These are phyloP conservation scores for Aspergillus sclerotiicarbonarius DNA, from an alignment of 495 filamentous ascomycete genomes.

Conservation along the genomic window DNA sequence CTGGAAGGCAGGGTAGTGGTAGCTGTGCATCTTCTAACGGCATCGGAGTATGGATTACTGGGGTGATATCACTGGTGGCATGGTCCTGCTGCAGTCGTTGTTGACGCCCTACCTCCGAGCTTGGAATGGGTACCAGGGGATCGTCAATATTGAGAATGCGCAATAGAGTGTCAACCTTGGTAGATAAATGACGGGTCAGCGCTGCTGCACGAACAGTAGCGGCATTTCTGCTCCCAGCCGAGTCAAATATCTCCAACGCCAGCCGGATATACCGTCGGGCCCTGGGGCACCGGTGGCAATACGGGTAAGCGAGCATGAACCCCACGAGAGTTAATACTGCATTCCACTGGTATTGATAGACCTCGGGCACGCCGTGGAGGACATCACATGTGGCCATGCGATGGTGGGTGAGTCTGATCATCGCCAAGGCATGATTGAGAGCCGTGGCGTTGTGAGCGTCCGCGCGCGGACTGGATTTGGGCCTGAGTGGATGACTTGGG, in stretches of 20 bases:
- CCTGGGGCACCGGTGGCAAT: constrained; percentile 33
- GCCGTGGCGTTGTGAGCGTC: constrained; percentile 26
- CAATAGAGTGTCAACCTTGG: background rate
- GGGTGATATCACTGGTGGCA: too few relatives aligned
- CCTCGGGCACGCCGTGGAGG: constrained; percentile 24
- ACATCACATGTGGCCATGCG: constrained; percentile 23
- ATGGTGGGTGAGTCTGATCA: constrained; percentile 18
- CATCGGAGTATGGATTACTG: too few relatives aligned
- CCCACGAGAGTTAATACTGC: constrained; percentile 35
- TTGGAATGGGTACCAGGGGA: too few relatives aligned
- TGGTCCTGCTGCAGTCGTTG: too few relatives aligned
- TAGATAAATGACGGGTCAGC: background rate
- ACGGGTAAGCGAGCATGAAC: constrained; percentile 54
- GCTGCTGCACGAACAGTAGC: background rate
- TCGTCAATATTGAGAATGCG: too few relatives aligned
- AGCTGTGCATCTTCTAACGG: too few relatives aligned
- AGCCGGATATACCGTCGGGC: constrained; percentile 22
- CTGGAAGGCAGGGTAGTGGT: background rate
- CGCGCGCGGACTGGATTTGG: constrained; percentile 18
- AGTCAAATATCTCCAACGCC: constrained; percentile 19
- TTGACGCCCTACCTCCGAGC: too few relatives aligned
- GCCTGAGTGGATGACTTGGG: constrained; percentile 18
- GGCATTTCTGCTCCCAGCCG: background rate
- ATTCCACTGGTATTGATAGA: constrained; percentile 36
- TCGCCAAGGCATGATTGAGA: constrained; percentile 26